A percentile compares a stretch with the other conserved stretches of the same genome.
phyloP scores from a whole-genome alignment of 345 rosid genomes.

The Salix brachista region DNA sequence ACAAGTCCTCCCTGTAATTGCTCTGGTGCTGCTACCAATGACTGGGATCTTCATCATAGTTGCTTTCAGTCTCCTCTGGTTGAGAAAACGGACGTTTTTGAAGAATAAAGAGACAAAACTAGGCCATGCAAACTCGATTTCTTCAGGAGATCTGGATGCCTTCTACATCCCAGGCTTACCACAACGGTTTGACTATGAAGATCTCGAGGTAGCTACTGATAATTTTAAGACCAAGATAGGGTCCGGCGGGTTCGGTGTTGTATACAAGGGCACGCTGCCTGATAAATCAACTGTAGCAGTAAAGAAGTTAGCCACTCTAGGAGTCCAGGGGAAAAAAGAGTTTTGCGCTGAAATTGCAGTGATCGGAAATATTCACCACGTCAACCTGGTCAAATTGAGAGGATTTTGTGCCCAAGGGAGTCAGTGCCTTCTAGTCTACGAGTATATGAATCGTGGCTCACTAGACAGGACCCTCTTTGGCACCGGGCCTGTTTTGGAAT shows the following conservation, averaged over 20 bases:
- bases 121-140: conserved; percentile 27
- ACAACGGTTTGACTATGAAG: conserved; percentile 19
- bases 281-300: conserved; percentile 24
- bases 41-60: conserved; percentile 41
- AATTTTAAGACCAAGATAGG: conserved; percentile 22
- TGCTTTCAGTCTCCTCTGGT: conserved; percentile 45
- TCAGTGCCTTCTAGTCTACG: conserved; percentile 24
- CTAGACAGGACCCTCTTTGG: conserved; percentile 23
- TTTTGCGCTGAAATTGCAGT: conserved; percentile 30
- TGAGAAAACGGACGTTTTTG: conserved; percentile 47
- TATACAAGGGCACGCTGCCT: conserved; percentile 19
- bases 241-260: conserved; percentile 25
- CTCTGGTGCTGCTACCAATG: conserved; percentile 62
- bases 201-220: conserved; percentile 20
- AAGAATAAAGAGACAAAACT: conserved; percentile 30
- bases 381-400: conserved; percentile 23
- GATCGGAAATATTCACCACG: conserved; percentile 23
- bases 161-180: conserved; percentile 57
- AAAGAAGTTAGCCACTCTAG: conserved; percentile 20
- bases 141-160: conserved; percentile 61
- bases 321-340: conserved; percentile 24
- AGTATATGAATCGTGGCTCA: conserved; percentile 28
- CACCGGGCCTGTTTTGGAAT: conserved; percentile 15
- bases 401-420: conserved; percentile 27
- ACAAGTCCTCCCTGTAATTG: conserved; percentile 44